These are phyloP conservation scores for Starmerella sirachaensis DNA, from an alignment of 805 yeast genomes.

Conservation along the genomic window DNA sequence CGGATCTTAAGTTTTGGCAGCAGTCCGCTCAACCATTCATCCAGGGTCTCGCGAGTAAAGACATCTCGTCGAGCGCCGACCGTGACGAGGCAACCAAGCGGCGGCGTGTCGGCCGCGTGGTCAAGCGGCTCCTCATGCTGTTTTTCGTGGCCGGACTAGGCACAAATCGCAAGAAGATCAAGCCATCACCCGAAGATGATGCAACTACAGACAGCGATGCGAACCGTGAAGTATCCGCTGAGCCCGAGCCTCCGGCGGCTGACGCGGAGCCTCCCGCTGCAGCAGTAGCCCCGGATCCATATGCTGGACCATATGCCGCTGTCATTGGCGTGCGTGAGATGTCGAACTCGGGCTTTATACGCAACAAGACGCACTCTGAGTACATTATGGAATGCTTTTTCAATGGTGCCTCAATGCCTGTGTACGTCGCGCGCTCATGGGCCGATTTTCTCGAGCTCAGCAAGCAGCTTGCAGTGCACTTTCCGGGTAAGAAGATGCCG, in stretches of 20 bases:
- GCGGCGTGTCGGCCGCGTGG: slow-evolving; percentile 45
- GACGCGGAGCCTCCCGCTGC: neutral
- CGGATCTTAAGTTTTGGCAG: slow-evolving; percentile 63
- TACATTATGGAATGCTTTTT: slow-evolving; percentile 25
- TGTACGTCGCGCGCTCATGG: slow-evolving; percentile 52
- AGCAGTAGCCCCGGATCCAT: slow-evolving; percentile 22
- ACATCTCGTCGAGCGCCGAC: slow-evolving; percentile 61
- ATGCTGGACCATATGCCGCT: slow-evolving; percentile 52
- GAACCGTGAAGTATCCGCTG: slow-evolving; percentile 16
- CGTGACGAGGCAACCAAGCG: slow-evolving; percentile 66
- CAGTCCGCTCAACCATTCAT: slow-evolving; percentile 67
- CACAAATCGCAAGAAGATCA: slow-evolving; percentile 39
- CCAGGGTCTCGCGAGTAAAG: slow-evolving; percentile 62
- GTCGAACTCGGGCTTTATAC: slow-evolving; percentile 23
- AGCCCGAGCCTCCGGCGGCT: slow-evolving; percentile 9
- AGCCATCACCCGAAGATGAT: neutral
- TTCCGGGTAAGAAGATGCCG: slow-evolving; percentile 60
- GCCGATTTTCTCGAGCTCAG: slow-evolving; percentile 54
- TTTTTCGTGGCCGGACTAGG: slow-evolving; percentile 66
- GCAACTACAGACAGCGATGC: neutral
- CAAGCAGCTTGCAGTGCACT: slow-evolving; percentile 35
- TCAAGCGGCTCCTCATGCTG: slow-evolving; percentile 52
- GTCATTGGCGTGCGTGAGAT: slow-evolving; percentile 50
- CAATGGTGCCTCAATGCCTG: slow-evolving; percentile 24
- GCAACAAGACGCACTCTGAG: slow-evolving; percentile 26